Conservation (phyloP, 108 stramenopile species). For the Aureococcus anophagefferens region DNA sequence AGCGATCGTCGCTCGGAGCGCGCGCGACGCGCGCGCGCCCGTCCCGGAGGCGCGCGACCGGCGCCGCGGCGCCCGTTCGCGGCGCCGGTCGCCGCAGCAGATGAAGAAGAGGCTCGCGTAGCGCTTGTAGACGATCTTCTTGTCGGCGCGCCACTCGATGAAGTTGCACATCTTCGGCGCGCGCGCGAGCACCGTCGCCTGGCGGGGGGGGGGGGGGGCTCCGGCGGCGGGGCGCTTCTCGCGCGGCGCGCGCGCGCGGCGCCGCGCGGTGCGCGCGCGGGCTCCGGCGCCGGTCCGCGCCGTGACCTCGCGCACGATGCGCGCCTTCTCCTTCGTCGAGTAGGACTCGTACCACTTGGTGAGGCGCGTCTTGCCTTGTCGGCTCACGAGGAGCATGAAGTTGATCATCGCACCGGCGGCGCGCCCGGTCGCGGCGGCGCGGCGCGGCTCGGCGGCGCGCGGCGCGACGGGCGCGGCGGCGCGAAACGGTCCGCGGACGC, state of each 20-base stretch:
- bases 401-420: conserved; percentile 11
- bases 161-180: conserved; percentile 26
- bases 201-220: not conserved
- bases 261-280: no score
- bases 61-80: no score
- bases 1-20: no score
- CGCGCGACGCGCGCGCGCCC: no score
- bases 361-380: conserved; percentile 36
- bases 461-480: no score
- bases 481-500: no score
- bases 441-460: no score
- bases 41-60: no score
- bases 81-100: no score
- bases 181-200: conserved; percentile 7
- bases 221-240: not conserved
- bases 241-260: no score
- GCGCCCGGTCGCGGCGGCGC: no score
- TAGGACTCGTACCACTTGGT: conserved; percentile 19
- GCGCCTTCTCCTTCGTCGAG: conserved; percentile 22
- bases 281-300: no score
- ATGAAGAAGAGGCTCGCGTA: conserved; percentile 29
- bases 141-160: conserved; percentile 24
- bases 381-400: conserved; percentile 30
- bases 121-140: conserved; percentile 28
- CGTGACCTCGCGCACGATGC: conserved; percentile 20